Percentiles rank a stretch among this genome's conserved stretches.
Evolutionary conservation across 164 flowering plant genomes (phyloP).

Genomic region (Magnolia sinica): DNA sequence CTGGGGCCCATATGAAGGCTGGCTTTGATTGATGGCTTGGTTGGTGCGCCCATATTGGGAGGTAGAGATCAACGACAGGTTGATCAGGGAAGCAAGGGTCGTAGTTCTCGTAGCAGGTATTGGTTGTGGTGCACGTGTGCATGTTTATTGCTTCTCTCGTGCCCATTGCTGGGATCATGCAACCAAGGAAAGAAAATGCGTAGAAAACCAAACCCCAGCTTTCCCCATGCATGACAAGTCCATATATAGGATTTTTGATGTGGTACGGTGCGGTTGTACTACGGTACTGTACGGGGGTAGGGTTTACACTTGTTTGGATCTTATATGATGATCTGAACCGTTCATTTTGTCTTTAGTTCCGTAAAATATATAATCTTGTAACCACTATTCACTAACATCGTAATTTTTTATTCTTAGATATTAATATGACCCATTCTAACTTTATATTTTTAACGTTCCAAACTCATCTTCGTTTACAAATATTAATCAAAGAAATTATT

Average conservation of each 20-base stretch:
- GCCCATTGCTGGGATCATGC: not conserved
- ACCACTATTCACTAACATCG: too few species aligned
- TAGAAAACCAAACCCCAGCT: not conserved
- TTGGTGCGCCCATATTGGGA: conserved; percentile 57
- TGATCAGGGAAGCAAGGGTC: conserved; percentile 77
- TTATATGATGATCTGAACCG: too few species aligned
- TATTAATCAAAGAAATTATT: too few species aligned
- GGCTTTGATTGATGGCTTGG: conserved; percentile 54
- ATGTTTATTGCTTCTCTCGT: not conserved
- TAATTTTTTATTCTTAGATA: too few species aligned
- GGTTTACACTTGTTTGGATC: too few species aligned
- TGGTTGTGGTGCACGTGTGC: not conserved
- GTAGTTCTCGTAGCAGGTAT: conserved; percentile 43
- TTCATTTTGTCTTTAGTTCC: too few species aligned
- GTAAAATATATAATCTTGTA: too few species aligned
- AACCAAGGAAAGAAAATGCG: too few species aligned
- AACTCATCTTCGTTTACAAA: too few species aligned
- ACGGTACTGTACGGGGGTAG: too few species aligned
- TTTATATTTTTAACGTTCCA: too few species aligned
- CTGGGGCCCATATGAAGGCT: conserved; percentile 62
- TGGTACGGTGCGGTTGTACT: not conserved
- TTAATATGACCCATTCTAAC: too few species aligned
- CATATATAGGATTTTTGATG: not conserved
- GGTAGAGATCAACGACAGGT: conserved; percentile 67
- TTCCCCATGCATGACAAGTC: not conserved